These are phyloP conservation scores for Jaenimonas drosophilae DNA, from an alignment of 208 protist genomes.

Conservation along the genomic window DNA sequence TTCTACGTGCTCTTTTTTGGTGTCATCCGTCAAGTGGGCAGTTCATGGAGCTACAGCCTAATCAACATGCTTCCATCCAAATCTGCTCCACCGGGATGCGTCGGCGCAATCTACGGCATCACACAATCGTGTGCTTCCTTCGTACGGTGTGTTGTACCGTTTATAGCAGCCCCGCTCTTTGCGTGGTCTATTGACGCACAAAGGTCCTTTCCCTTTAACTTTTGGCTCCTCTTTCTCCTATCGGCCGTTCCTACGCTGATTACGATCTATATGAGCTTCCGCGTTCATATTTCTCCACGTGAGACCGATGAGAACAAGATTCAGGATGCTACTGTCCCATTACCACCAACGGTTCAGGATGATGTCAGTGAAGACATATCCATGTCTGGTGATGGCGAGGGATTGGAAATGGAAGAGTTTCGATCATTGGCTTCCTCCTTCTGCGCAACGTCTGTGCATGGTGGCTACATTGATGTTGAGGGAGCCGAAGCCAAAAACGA, in stretches of 20 bases:
- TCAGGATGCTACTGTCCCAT: background rate
- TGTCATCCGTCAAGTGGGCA: slow-evolving; percentile 21
- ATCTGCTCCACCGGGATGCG: slow-evolving; percentile 26
- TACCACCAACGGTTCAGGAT: background rate
- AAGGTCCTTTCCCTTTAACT: slow-evolving; percentile 39
- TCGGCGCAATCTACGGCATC: slow-evolving; percentile 52
- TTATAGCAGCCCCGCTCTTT: slow-evolving; percentile 42
- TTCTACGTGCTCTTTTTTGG: slow-evolving; percentile 19
- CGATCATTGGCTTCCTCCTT: slow-evolving; percentile 1
- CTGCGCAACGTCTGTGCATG: too few species aligned
- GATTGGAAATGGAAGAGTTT: background rate
- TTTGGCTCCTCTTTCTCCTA: slow-evolving; percentile 38
- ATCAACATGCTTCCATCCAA: slow-evolving; percentile 41
- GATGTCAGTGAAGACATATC: background rate
- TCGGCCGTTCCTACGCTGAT: background rate
- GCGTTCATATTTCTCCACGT: background rate
- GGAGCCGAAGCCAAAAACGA: too few species aligned
- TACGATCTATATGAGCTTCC: background rate
- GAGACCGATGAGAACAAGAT: background rate
- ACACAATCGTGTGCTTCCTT: slow-evolving; percentile 34
- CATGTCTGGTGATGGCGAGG: background rate
- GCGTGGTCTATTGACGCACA: slow-evolving; percentile 32
- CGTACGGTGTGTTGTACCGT: slow-evolving; percentile 24
- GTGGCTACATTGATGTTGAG: too few species aligned
- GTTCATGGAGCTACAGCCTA: slow-evolving; percentile 41